Conservation (phyloP, 768 basidiomycete genomes). For the Leucocoprinus birnbaumii region DNA sequence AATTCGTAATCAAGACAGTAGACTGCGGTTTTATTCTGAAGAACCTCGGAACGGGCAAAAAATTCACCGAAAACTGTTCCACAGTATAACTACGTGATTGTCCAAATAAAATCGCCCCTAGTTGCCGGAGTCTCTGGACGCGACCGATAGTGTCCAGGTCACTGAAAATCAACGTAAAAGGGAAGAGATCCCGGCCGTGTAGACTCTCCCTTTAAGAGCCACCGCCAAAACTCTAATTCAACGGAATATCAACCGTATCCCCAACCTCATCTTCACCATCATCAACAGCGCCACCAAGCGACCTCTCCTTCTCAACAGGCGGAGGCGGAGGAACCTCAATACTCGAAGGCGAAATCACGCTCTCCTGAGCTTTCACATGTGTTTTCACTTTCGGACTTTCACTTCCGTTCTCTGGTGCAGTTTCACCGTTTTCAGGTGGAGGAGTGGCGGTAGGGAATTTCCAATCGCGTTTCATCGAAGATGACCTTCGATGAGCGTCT, state of each 20-base stretch:
- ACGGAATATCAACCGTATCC: constrained; percentile 70
- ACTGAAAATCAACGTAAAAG: too few species aligned
- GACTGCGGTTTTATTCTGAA: too few species aligned
- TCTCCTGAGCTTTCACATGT: constrained; percentile 16
- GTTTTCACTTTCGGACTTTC: constrained; percentile 8
- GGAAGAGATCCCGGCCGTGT: too few species aligned
- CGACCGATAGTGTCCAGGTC: too few species aligned
- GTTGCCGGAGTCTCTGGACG: too few species aligned
- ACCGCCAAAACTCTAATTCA: constrained; percentile 31
- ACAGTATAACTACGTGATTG: too few species aligned
- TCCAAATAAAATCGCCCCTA: too few species aligned
- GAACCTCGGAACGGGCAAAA: too few species aligned
- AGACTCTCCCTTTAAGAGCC: too few species aligned
- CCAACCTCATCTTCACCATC: constrained; percentile 74
- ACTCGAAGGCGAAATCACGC: constrained; percentile 53
- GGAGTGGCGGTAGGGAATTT: constrained; percentile 58
- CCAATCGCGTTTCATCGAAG: constrained; percentile 79
- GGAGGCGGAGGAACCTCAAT: constrained; percentile 82
- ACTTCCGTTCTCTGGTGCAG: constrained; percentile 22
- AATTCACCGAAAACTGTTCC: too few species aligned
- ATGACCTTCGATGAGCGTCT: constrained; percentile 40
- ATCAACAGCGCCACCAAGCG: constrained; percentile 35
- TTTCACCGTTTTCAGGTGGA: constrained; percentile 25
- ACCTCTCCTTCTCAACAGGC: constrained; percentile 69
- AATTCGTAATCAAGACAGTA: too few species aligned